phyloP scores from a whole-genome alignment of 1,284 basidiomycete genomes.

The Grifola frondosa region DNA sequence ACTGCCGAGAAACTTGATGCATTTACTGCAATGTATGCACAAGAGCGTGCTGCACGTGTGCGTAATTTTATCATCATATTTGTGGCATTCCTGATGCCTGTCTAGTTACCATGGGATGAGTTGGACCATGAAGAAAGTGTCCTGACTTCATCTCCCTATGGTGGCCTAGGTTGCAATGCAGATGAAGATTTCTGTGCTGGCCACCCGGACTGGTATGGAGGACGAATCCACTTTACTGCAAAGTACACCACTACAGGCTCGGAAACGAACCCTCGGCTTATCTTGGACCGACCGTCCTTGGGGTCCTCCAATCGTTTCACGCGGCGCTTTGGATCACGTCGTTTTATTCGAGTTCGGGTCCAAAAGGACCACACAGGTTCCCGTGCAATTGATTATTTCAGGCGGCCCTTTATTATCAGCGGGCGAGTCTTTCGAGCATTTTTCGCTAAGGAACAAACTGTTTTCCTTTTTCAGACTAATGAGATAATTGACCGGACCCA shows the following conservation, averaged over 20 bases:
- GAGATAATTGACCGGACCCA: conserved; percentile 23
- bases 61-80: background rate
- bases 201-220: conserved; percentile 35
- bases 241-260: conserved; percentile 13
- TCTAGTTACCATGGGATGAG: conserved; percentile 38
- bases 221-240: conserved; percentile 35
- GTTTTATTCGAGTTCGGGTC: conserved; percentile 37
- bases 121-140: conserved; percentile 35
- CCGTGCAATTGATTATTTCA: conserved; percentile 27
- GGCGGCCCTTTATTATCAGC: conserved; percentile 36
- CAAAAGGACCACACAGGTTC: conserved; percentile 13
- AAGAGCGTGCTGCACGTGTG: conserved; percentile 15
- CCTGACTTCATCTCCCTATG: conserved; percentile 21
- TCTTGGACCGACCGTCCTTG: conserved; percentile 34
- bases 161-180: conserved; percentile 30
- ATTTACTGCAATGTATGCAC: conserved; percentile 8
- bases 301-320: conserved; percentile 38
- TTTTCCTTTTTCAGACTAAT: conserved; percentile 38
- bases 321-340: conserved; percentile 41
- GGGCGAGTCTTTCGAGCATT: conserved; percentile 39
- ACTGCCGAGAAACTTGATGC: background rate
- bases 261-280: conserved; percentile 14
- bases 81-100: background rate
- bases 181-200: conserved; percentile 5
- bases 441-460: conserved; percentile 34